phyloP scores from a whole-genome alignment of 306 rosid species.

The Castanopsis chinensis region DNA sequence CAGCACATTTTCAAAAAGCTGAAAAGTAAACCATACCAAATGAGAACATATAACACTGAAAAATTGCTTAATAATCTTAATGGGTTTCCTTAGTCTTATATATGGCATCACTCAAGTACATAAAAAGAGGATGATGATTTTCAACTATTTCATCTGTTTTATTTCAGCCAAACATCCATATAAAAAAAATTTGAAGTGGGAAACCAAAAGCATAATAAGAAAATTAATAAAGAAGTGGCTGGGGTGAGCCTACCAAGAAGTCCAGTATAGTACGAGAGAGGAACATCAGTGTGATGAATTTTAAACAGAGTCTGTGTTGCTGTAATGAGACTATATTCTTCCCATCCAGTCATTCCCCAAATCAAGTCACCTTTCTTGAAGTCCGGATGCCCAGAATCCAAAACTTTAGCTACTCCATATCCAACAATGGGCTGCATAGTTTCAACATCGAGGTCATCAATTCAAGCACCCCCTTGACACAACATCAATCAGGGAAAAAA shows the following conservation, averaged over 20 bases:
- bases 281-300: constrained; percentile 30
- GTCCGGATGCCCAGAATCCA: constrained; percentile 29
- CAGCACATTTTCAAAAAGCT: too few relatives aligned
- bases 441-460: background rate
- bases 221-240: background rate
- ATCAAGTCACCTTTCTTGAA: constrained; percentile 32
- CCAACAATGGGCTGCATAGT: constrained; percentile 33
- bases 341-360: constrained; percentile 34
- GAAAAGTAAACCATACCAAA: too few relatives aligned
- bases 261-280: constrained; percentile 38
- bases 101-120: background rate
- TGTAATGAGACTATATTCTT: constrained; percentile 27
- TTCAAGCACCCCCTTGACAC: background rate
- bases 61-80: background rate
- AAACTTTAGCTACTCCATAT: constrained; percentile 29
- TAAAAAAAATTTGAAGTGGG: background rate
- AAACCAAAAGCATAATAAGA: background rate
- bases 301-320: background rate
- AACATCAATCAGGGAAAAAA: background rate
- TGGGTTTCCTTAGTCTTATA: background rate
- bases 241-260: constrained; percentile 27
- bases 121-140: background rate
- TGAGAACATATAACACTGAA: background rate
- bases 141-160: background rate
- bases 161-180: background rate